Evolutionary conservation across 2,329 filamentous ascomycete species (phyloP).

Genomic region (Hymenoscyphus occultus): DNA sequence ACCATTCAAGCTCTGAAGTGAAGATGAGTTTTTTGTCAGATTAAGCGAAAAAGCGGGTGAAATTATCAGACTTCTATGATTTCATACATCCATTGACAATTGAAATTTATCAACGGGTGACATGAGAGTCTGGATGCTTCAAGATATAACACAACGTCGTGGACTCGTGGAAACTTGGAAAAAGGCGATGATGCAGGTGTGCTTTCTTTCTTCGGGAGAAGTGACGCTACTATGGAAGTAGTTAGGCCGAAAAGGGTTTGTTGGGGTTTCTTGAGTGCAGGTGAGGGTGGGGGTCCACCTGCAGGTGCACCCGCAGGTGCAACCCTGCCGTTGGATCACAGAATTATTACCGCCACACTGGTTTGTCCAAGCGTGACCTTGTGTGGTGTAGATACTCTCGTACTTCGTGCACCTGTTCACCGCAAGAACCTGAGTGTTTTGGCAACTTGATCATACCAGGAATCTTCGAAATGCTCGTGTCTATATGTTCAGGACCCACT

Average conservation of each 20-base stretch:
- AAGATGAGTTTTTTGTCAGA: background rate
- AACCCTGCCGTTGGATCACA: background rate
- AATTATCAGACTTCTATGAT: background rate
- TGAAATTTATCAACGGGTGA: background rate
- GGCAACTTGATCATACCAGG: too few relatives aligned
- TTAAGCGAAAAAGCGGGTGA: background rate
- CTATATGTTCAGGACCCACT: background rate
- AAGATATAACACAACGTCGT: background rate
- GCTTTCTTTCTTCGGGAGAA: conserved; percentile 2
- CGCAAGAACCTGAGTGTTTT: background rate
- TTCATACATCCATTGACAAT: background rate
- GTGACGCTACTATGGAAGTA: background rate
- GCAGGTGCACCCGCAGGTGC: background rate
- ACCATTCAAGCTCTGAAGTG: background rate
- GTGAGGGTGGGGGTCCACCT: background rate
- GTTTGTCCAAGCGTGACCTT: background rate
- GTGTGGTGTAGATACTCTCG: too few relatives aligned
- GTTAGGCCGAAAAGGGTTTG: background rate
- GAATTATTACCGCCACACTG: background rate
- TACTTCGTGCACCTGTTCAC: background rate
- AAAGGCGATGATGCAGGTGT: background rate
- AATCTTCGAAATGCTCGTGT: too few relatives aligned
- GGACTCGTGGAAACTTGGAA: background rate
- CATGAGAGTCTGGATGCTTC: background rate
- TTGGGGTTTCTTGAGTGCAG: background rate